Base-by-base conservation (phyloP, 306 rosid species). In the Cyclanthera cordifolia region DNA sequence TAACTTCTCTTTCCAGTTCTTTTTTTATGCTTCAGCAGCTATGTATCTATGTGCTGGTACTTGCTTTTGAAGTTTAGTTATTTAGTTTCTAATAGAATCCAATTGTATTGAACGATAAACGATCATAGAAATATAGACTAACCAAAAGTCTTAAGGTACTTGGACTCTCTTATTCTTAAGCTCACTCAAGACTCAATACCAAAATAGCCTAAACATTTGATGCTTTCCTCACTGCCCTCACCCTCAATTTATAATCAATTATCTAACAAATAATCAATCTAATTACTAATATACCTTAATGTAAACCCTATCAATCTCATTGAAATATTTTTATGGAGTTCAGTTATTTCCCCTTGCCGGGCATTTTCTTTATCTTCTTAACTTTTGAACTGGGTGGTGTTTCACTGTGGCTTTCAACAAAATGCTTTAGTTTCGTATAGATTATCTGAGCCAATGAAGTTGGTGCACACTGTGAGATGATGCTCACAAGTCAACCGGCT, bases 1-100 rank as follows among this genome's bases (percentile, higher is more conserved):
- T 10, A 34, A 34, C 67, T 60, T 60, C 67, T 60, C 48, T 60
- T 39, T 63, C 34, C 69, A 63, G 65, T 53, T n/a, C 4, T 39
- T 63, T 46, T 63, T 37, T 14, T 46, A 14, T 45, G 53, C 70
- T 45, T 45, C 28, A 43, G 45, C 8, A 45, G 9, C 39, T 15
- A 23, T 65, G 30, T 63, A 37, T 13, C 23, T 19, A 19, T 39
- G 37, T 65, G 53, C 30, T 45, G 34, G 53, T 65, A 63, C 69
- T 63, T 63, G 32, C 51, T 65, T 65, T 45, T 7, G 5, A 65
- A 65, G 52, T 65, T 65, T 45, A 23, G 53, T 65, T 14, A 45
- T 43, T 43, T 65, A 6, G 70, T 45, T 65, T 65, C 67, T 27
- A 27, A 27, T 27, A 27, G 30, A 27, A 3, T 3, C 30, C 30